Conservation (phyloP, 106 monocot genomes). For the Agapanthus africanus region DNA sequence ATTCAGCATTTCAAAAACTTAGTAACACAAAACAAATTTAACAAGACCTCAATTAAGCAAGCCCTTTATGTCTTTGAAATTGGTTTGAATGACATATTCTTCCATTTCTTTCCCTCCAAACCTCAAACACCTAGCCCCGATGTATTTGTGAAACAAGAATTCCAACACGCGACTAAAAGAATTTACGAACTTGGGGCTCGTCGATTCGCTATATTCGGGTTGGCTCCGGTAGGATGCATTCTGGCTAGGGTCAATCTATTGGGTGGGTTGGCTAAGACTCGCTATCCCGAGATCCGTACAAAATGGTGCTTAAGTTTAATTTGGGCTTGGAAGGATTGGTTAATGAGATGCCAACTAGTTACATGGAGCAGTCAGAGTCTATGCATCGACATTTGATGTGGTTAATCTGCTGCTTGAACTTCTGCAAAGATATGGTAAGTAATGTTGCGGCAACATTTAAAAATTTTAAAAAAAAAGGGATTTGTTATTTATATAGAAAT, state of each 20-base stretch:
- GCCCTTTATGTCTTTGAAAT: conserved; percentile 9
- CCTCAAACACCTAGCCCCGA: not conserved
- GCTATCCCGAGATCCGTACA: conserved; percentile 2
- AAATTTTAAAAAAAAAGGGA: too few species aligned
- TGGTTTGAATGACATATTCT: conserved; percentile 14
- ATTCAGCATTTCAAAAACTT: not conserved
- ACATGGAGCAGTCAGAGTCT: not conserved
- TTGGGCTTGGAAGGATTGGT: not conserved
- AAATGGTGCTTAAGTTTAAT: conserved; percentile 8
- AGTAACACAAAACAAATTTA: conserved; percentile 12
- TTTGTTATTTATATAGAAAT: too few species aligned
- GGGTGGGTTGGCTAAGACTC: not conserved
- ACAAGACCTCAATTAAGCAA: conserved; percentile 4
- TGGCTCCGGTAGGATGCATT: conserved; percentile 18
- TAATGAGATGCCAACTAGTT: not conserved
- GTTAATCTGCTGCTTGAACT: not conserved
- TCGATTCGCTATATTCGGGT: not conserved
- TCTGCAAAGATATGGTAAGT: conserved; percentile 13
- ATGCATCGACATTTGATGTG: conserved; percentile 7
- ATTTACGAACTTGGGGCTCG: conserved; percentile 7
- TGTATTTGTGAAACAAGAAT: not conserved
- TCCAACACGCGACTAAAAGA: not conserved
- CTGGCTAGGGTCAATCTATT: conserved; percentile 9
- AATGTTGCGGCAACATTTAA: too few species aligned
- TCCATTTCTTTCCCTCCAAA: not conserved